These are phyloP conservation scores for Poteriospumella lacustris DNA, from an alignment of 108 stramenopile species.

Conservation along the genomic window DNA sequence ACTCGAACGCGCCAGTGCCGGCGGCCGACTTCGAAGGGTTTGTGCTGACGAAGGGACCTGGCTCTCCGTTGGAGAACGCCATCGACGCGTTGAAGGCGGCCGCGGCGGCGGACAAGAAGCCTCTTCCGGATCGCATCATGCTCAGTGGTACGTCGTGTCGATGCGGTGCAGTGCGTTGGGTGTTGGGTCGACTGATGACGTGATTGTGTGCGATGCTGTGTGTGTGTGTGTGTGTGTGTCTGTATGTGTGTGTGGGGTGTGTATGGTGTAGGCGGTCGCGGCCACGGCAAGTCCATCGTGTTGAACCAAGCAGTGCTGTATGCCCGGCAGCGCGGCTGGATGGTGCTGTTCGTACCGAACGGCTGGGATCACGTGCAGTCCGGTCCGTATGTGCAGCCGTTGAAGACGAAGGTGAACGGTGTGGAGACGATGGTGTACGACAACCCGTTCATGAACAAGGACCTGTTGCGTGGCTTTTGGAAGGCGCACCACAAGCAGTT, in stretches of 20 bases:
- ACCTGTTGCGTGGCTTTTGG: background rate
- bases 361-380: background rate
- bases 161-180: background rate
- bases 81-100: background rate
- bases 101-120: background rate
- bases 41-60: background rate
- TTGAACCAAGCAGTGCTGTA: background rate
- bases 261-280: background rate
- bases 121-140: background rate
- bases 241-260: background rate
- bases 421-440: background rate
- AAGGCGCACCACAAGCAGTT: background rate
- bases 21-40: background rate
- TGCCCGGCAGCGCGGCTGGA: background rate
- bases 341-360: background rate
- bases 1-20: background rate
- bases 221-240: background rate
- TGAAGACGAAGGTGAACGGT: background rate
- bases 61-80: background rate
- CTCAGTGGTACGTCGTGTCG: background rate
- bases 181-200: background rate
- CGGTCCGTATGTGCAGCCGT: background rate
- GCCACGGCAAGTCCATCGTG: background rate
- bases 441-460: background rate
- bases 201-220: background rate